Conservation (phyloP, 495 filamentous ascomycete genomes). For the Penicillium soppii region DNA sequence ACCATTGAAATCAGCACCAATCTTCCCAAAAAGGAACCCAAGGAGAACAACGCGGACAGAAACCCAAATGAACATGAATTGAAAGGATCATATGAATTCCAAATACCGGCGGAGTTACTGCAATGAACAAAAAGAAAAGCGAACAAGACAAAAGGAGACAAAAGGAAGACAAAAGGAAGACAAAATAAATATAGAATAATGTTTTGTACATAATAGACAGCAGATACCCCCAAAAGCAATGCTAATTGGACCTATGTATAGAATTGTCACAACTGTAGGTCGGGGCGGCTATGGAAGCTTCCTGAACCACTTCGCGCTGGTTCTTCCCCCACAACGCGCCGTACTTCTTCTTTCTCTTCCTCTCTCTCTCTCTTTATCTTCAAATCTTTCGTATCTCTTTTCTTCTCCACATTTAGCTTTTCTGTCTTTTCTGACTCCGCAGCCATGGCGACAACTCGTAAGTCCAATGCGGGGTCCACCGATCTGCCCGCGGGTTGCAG, state of each 20-base stretch:
- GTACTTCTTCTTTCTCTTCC: slow-evolving; percentile 7
- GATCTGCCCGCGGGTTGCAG: slow-evolving; percentile 15
- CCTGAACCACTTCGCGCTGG: slow-evolving; percentile 33
- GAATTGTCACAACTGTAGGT: too few species aligned
- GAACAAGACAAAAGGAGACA: too few species aligned
- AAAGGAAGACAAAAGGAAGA: too few species aligned
- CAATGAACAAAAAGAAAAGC: slow-evolving; percentile 27
- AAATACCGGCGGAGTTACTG: slow-evolving; percentile 40
- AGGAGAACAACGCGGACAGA: slow-evolving; percentile 21
- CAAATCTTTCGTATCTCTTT: slow-evolving; percentile 5
- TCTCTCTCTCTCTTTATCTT: not conserved
- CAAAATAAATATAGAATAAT: slow-evolving; percentile 7
- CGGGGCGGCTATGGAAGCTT: slow-evolving; percentile 43
- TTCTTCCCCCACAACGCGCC: slow-evolving; percentile 9
- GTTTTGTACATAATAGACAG: slow-evolving; percentile 11
- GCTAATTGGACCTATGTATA: slow-evolving; percentile 10
- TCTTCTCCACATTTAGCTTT: slow-evolving; percentile 5
- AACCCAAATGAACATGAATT: slow-evolving; percentile 18
- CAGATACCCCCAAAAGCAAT: slow-evolving; percentile 12
- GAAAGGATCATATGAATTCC: slow-evolving; percentile 34
- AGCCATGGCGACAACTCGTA: slow-evolving; percentile 41
- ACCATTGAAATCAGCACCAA: slow-evolving; percentile 66
- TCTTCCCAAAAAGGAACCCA: slow-evolving; percentile 53
- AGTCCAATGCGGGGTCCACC: slow-evolving; percentile 35
- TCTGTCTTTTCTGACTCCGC: not conserved